phyloP scores from a whole-genome alignment of 2,329 filamentous ascomycete genomes.

The Paracamarosporium sp. region DNA sequence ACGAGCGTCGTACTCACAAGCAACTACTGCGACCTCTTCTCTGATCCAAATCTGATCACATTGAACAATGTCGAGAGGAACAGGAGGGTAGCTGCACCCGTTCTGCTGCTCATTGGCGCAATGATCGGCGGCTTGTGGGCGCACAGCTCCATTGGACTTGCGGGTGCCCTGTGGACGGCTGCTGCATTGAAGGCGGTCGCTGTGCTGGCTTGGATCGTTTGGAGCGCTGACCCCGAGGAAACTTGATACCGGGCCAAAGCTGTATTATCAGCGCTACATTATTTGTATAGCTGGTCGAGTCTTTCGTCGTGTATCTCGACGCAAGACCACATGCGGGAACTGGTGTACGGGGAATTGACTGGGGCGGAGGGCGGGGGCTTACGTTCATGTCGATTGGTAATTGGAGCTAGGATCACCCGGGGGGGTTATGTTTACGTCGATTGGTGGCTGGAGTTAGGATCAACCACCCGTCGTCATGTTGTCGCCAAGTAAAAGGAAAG shows the following conservation, averaged over 20 bases:
- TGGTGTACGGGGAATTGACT: too few species aligned
- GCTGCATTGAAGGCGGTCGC: conserved; percentile 48
- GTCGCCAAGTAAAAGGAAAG: not conserved
- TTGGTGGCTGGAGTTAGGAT: not conserved
- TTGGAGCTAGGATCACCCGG: too few species aligned
- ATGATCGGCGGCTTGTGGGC: conserved; percentile 63
- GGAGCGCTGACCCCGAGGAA: conserved; percentile 43
- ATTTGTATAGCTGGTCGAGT: too few species aligned
- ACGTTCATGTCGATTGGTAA: not conserved
- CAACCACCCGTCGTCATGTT: not conserved
- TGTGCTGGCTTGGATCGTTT: conserved; percentile 50
- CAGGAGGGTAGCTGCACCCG: conserved; percentile 57
- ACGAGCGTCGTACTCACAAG: conserved; percentile 83
- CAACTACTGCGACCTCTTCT: conserved; percentile 82
- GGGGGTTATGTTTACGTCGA: too few species aligned
- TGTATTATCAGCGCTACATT: too few species aligned
- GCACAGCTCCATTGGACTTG: conserved; percentile 58
- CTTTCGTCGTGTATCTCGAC: too few species aligned
- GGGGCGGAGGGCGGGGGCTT: too few species aligned
- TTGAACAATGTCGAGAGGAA: conserved; percentile 60
- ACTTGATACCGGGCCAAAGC: too few species aligned
- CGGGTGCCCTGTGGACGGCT: conserved; percentile 59
- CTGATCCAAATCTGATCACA: conserved; percentile 63
- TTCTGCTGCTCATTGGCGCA: conserved; percentile 61
- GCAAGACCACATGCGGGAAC: too few species aligned